Base-by-base conservation (phyloP, 2,329 filamentous ascomycete species). In the Ophiocordyceps camponoti-saundersi region DNA sequence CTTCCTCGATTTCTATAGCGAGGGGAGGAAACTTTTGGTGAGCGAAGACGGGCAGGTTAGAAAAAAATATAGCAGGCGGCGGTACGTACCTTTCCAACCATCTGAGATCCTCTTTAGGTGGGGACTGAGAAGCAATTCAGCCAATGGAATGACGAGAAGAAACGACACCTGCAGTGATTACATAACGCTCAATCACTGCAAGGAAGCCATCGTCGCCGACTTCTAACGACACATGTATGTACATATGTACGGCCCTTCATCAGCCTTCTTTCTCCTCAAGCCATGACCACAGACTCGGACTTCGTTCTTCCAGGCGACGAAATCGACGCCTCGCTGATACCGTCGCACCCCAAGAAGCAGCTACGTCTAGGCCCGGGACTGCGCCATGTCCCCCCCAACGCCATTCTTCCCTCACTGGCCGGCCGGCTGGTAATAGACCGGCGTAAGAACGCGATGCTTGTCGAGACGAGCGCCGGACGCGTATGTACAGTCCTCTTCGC, bases 291-390 rank as follows among this genome's bases (percentile, higher is more conserved):
- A 32, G 69, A 77, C 26, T 65, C 70, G n/a, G 66, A 67, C 44
- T 69, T 90, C 51, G 76, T 95, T 50, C 76, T 96, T 7, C 92
- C 92, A 0, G 89, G 92, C 53, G 88, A 95, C 55, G 59, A 67
- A 30, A 73, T 95, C 43, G 77, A 85, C 49, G 61, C 74, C 1
- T 70, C 75, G 23, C 65, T 75, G 34, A 72, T 94, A 36, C 85
- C 86, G 2, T 75, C 75, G 29, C 73, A 82, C 51, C 71, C 73
- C 44, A 85, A 80, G 54, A 70, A 77, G 51, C 77, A 86, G 39
- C 70, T 95, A 52, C 85, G 85, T 48, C 73, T 95, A 23, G 89
- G 89, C 26, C 85, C 87, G 16, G 89, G 89, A 47, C 72, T 95
- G 48, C 82, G 83, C 50, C 80, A 93, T 62, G 79, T 87, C 49